Percentiles rank a stretch among this genome's conserved stretches.
These are phyloP conservation scores for Aegilops speltoides DNA, from an alignment of 176 grass and related monocot species.

Conservation along the genomic window DNA sequence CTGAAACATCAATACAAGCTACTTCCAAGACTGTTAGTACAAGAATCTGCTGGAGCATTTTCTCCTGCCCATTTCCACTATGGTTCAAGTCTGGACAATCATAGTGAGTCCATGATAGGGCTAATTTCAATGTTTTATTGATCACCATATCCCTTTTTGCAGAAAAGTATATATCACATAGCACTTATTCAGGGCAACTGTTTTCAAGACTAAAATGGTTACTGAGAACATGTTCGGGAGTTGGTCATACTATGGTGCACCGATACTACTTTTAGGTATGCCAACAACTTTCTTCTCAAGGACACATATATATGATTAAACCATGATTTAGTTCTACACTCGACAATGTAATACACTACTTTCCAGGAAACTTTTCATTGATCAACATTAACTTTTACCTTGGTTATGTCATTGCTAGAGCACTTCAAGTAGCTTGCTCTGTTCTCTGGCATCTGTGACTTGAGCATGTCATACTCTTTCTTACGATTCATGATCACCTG, in stretches of 20 bases:
- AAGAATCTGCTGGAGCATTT: neutral
- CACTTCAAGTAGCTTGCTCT: conserved; percentile 47
- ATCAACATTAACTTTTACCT: conserved; percentile 42
- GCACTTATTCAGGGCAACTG: neutral
- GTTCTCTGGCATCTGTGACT: conserved; percentile 61
- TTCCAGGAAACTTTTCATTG: neutral
- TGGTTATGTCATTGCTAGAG: conserved; percentile 41
- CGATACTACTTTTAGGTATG: neutral
- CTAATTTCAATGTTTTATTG: neutral
- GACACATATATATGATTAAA: neutral
- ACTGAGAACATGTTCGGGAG: neutral
- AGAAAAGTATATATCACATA: neutral
- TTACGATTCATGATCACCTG: conserved; percentile 81
- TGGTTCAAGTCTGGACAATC: neutral
- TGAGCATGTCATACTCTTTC: conserved; percentile 66
- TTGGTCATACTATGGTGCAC: neutral
- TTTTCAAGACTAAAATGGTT: neutral
- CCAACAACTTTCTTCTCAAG: neutral
- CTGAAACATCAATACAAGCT: neutral
- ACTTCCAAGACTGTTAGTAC: neutral
- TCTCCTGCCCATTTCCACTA: neutral
- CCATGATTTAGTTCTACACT: neutral
- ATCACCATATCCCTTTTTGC: neutral
- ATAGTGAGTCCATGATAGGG: conserved; percentile 1
- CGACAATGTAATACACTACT: neutral